Base-by-base conservation (phyloP, 306 rosid species). In the Trichosanthes cucumerina region DNA sequence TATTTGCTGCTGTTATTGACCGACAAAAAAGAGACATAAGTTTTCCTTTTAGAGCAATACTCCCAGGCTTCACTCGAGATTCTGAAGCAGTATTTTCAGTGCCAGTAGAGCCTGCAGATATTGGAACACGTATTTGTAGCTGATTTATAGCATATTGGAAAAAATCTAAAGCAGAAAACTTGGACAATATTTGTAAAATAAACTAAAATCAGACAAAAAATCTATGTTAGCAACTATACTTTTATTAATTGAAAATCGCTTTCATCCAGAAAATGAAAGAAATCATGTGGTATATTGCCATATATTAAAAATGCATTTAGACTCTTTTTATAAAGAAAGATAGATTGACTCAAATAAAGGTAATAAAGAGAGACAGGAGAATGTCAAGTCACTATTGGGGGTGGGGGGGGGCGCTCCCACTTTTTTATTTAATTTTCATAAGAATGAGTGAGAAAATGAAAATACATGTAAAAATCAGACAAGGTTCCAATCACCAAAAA, bases 21-120 rank as follows among this genome's bases (percentile, higher is more conserved):
- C 92, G 93, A 88, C 97, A 94, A 88, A 94, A 94, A 80, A 87
- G 79, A 80, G 98, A 94, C 93, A 94, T 89, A 62, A 94, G 87
- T 80, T 89, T 94, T 79, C 90, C 91, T 86, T 86, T 94, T 64
- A 94, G 85, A 70, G 93, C 88, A 78, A 79, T 88, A 81, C 86
- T 87, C 82, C 85, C 97, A 18, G 98, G 95, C 79, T 84, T 89
- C 78, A 94, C 91, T 84, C 86, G 88, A 79, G 88, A 85, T 78
- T 94, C 98, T 59, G 88, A 74, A 82, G 84, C 89, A 82, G 75
- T 86, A 83, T 75, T 83, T 78, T 87, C 93, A 50, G 80, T 86
- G 79, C 91, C 93, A 75, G 84, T 86, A 72, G 90, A 89, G 58
- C 98, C 98, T 94, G 78, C 82, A 86, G 26, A 2, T 65, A 81